Base-by-base conservation (phyloP, 176 grass and related monocot species). In the Guadua angustifolia region DNA sequence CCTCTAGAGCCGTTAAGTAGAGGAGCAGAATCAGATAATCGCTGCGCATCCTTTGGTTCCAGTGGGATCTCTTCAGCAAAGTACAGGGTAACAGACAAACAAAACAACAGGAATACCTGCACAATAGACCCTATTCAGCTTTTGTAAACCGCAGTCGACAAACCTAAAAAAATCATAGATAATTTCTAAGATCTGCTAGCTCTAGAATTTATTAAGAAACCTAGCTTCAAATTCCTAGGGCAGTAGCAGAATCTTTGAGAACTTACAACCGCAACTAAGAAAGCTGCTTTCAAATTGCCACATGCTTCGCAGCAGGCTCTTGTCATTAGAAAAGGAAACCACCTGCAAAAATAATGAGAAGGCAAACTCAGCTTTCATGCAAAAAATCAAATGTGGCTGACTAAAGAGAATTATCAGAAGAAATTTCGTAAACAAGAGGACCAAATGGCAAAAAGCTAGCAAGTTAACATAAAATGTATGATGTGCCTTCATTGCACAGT, bases 241-340 rank as follows among this genome's bases (percentile, higher is more conserved):
- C 16, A 61, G 38, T 65, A 73, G 40, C 47, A 42, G 71, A 86
- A 71, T 81, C 6, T 84, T 46, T 57, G 71, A 71, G 50, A 94
- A 94, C 91, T 95, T 81, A 99, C 96, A 85, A 99, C 93, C 84
- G 96, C 96, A 90, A 99, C 84, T 32, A 99, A 82, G 77, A 99
- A 99, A 51, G 96, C 96, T 38, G 96, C 96, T 86, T 99, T 99
- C 73, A 99, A 92, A 90, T 99, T 95, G 76, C 83, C 88, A 94
- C 96, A 99, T 86, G 88, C 96, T 88, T 99, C 93, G 53, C 96
- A 99, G 66, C 96, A 99, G 22, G 96, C 96, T 83, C 88, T 90
- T 76, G 93, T 95, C 66, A 51, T 91, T 85, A 99, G 78, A 86
- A 99, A 99, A 75, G 96, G 96, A 86, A 99, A 99, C 96, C 93